Base-by-base conservation (phyloP, 768 basidiomycete genomes). In the Coprinopsis sp. region DNA sequence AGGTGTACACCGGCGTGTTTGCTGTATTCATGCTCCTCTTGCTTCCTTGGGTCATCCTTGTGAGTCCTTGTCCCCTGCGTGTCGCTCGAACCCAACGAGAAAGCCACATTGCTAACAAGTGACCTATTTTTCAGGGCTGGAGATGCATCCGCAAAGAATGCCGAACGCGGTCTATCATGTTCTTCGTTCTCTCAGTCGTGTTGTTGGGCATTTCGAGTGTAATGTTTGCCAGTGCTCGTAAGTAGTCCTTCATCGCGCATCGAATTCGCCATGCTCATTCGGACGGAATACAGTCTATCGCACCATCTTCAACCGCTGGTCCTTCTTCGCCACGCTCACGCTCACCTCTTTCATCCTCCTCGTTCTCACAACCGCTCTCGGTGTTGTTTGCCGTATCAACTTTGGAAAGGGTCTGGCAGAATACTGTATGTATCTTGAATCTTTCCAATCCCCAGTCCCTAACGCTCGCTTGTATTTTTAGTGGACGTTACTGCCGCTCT, bases 331-430 rank as follows among this genome's bases (percentile, higher is more conserved):
- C 7, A 70, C 70, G 3, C 59, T 78, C 27, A 67, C 72, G 10
- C 57, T 70, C 28, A 68, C 70, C 4, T 58, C 75, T 0, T 74
- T 71, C 51, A 36, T 69, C 27, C 54, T 78, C n/a, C 58, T 71
- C 21, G 54, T 76, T 8, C 51, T 61, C 7, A 72, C 74, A 6
- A 62, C 66, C 14, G 44, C 65, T 27, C 51, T 79, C 8, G 76
- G 71, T 7, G 34, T 78, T 33, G 38, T 73, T n/a, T 80, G 78
- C 58, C 66, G 76, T 41, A 46, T 71, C 28, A 71, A 78, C 52
- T 81, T 79, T 54, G 79, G 74, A 10, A 74, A 70, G 54, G 79
- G 78, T 1, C 66, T 80, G 6, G 67, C 69, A 2, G 72, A 77
- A 24, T 80, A 72, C 51, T 59, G 79, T 79, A 57, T 62, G 74